phyloP scores from a whole-genome alignment of 2,329 filamentous ascomycete species.

The Fusarium irregulare region DNA sequence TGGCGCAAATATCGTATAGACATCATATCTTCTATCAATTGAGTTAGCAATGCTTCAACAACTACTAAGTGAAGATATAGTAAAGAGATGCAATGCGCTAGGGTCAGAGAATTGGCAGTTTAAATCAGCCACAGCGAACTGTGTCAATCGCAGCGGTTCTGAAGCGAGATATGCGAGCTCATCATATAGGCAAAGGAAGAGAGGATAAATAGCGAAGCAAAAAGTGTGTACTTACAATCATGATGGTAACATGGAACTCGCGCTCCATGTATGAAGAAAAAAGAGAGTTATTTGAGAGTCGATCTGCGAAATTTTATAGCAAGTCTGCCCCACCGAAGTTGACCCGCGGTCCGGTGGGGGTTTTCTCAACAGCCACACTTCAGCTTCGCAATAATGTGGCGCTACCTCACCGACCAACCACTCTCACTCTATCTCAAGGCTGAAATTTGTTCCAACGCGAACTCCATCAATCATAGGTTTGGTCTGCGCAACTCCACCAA shows the following conservation, averaged over 20 bases:
- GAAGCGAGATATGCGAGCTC: constrained; percentile 57
- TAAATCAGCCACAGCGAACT: constrained; percentile 58
- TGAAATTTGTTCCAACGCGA: constrained; percentile 52
- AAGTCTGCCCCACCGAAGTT: constrained; percentile 30
- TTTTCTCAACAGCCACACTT: constrained; percentile 1
- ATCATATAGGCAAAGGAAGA: constrained; percentile 50
- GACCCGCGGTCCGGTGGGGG: constrained; percentile 24
- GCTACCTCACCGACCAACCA: constrained; percentile 39
- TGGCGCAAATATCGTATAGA: constrained; percentile 52
- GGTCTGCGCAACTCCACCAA: constrained; percentile 44
- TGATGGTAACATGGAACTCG: constrained; percentile 50
- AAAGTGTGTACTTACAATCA: constrained; percentile 52
- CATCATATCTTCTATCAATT: constrained; percentile 52
- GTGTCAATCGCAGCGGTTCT: constrained; percentile 65
- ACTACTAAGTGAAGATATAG: constrained; percentile 15
- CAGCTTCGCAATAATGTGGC: constrained; percentile 33
- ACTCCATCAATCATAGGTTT: constrained; percentile 22
- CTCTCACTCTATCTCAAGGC: constrained; percentile 42
- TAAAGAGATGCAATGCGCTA: constrained; percentile 24
- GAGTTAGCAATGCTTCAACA: constrained; percentile 34
- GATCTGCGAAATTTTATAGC: constrained; percentile 40
- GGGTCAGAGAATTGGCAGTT: constrained; percentile 55
- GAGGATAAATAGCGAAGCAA: neutral
- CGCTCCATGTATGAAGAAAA: constrained; percentile 45
- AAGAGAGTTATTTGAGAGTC: constrained; percentile 11